Evolutionary conservation across 805 yeast species (phyloP).

Genomic region (Saturnispora galanensis): DNA sequence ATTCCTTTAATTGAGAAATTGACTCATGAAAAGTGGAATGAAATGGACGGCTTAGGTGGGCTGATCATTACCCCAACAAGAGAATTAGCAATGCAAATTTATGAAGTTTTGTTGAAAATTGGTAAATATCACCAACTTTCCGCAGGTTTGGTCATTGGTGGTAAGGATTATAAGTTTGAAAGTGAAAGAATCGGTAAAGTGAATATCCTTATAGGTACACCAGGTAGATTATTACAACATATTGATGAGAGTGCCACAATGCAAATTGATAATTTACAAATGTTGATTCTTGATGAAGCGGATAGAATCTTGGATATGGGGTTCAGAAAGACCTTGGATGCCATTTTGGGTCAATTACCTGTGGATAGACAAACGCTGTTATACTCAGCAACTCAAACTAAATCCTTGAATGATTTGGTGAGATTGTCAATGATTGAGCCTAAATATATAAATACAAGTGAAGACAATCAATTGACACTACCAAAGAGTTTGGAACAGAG

Average conservation of each 20-base stretch:
- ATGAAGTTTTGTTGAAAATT: constrained; percentile 74
- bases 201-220: constrained; percentile 83
- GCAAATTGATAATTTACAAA: constrained; percentile 64
- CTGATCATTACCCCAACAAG: constrained; percentile 85
- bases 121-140: constrained; percentile 69
- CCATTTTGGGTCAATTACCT: constrained; percentile 68
- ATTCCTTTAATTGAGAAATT: constrained; percentile 71
- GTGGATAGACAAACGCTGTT: constrained; percentile 73
- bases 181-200: constrained; percentile 68
- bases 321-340: constrained; percentile 72
- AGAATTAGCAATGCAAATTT: constrained; percentile 84
- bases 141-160: constrained; percentile 90
- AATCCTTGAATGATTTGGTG: constrained; percentile 72
- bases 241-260: constrained; percentile 82
- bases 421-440: constrained; percentile 64
- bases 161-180: constrained; percentile 78
- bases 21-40: constrained; percentile 64
- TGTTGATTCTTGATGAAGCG: constrained; percentile 82
- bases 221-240: constrained; percentile 84
- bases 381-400: constrained; percentile 86
- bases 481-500: constrained; percentile 83
- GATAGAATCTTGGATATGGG: constrained; percentile 94
- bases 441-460: constrained; percentile 40
- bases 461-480: constrained; percentile 32
- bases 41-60: constrained; percentile 82